Evolutionary conservation across 306 rosid genomes (phyloP).

Genomic region (Luffa acutangula): DNA sequence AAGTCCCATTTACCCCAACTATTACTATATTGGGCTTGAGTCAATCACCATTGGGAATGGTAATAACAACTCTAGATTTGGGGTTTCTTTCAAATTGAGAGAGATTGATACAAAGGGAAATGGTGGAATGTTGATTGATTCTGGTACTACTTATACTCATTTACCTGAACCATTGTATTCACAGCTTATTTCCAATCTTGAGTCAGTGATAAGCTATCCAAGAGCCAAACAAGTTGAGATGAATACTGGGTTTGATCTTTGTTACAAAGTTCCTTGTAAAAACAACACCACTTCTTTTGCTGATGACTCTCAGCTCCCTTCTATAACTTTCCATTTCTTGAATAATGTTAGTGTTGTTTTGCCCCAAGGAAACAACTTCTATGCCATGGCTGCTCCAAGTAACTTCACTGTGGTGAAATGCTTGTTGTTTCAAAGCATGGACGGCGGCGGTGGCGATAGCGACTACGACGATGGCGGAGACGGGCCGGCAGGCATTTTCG

Average conservation of each 20-base stretch:
- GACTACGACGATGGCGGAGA: conserved; percentile 12
- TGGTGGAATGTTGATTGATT: conserved; percentile 44
- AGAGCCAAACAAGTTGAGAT: conserved; percentile 30
- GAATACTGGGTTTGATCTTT: conserved; percentile 37
- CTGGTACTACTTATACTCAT: conserved; percentile 52
- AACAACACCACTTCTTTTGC: neutral
- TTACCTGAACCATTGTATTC: conserved; percentile 42
- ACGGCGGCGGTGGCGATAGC: conserved; percentile 20
- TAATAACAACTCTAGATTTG: neutral
- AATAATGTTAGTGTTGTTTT: conserved; percentile 30
- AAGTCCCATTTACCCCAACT: conserved; percentile 33
- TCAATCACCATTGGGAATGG: conserved; percentile 25
- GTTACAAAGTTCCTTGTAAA: conserved; percentile 28
- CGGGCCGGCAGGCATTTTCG: conserved; percentile 50
- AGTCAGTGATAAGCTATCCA: conserved; percentile 24
- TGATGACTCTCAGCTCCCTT: conserved; percentile 20
- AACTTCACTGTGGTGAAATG: conserved; percentile 37
- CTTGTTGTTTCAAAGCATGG: conserved; percentile 37
- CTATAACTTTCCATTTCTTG: conserved; percentile 33
- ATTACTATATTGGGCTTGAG: conserved; percentile 39
- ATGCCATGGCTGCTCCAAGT: conserved; percentile 40
- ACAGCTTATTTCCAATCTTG: conserved; percentile 26
- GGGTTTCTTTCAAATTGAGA: conserved; percentile 25
- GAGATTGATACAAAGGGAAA: conserved; percentile 39
- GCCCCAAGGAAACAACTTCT: conserved; percentile 32